These are phyloP conservation scores for Angophora floribunda DNA, from an alignment of 345 rosid genomes.

Conservation along the genomic window DNA sequence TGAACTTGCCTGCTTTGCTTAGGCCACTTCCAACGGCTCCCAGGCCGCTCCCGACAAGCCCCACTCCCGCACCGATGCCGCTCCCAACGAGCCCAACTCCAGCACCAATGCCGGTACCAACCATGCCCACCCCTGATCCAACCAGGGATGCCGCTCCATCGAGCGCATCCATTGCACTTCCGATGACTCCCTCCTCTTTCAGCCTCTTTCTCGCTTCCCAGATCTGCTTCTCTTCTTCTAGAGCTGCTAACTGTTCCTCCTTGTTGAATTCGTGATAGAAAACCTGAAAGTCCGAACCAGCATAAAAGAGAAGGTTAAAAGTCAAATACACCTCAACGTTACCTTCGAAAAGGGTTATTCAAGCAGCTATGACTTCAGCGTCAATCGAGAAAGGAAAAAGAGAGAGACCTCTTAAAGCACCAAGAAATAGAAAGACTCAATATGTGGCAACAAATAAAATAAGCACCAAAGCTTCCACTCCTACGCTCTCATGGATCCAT, in stretches of 20 bases:
- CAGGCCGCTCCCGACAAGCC: constrained; percentile 40
- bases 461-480: not conserved
- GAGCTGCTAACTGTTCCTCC: constrained; percentile 78
- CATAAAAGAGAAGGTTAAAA: not conserved
- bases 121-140: constrained; percentile 53
- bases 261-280: constrained; percentile 58
- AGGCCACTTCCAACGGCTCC: constrained; percentile 77
- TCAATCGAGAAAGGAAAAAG: not conserved
- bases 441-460: not conserved
- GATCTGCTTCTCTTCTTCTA: constrained; percentile 80
- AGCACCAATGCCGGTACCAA: constrained; percentile 65
- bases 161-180: constrained; percentile 79
- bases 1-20: constrained; percentile 76
- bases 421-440: not conserved
- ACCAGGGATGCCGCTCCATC: constrained; percentile 59
- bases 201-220: constrained; percentile 67
- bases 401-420: not conserved
- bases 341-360: not conserved
- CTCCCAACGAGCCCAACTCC: constrained; percentile 62
- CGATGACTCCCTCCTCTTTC: constrained; percentile 88
- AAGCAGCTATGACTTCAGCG: not conserved
- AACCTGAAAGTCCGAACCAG: constrained; percentile 19
- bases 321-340: not conserved
- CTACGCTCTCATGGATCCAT: not conserved
- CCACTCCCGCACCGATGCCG: constrained; percentile 25